Conservation (phyloP, 768 basidiomycete genomes). For the Lactarius sanguifluus region DNA sequence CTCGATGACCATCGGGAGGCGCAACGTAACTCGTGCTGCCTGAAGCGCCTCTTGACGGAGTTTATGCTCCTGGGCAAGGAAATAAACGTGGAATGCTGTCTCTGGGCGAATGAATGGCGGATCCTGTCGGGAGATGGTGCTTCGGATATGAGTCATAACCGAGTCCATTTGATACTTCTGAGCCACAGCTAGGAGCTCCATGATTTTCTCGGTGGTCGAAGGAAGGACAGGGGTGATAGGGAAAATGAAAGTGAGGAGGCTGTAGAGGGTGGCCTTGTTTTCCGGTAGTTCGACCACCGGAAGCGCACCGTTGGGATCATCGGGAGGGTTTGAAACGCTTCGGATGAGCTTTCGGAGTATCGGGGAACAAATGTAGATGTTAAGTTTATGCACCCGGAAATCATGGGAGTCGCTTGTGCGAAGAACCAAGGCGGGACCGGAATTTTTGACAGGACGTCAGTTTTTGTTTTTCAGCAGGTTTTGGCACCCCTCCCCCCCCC, state of each 20-base stretch:
- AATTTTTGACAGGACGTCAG: no score
- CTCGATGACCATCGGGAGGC: background rate
- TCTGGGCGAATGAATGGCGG: no score
- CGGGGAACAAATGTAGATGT: slow-evolving; percentile 44
- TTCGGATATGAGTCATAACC: no score
- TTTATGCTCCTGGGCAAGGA: no score
- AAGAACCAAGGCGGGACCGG: no score
- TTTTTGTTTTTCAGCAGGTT: no score
- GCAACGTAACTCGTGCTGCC: background rate
- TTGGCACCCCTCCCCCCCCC: no score
- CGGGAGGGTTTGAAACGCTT: background rate
- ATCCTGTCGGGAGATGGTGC: no score
- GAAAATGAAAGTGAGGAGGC: background rate
- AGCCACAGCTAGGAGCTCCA: no score
- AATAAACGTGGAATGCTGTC: no score
- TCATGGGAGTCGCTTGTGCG: background rate
- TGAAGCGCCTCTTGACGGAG: background rate
- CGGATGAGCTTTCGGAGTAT: slow-evolving; percentile 34
- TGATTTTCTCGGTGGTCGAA: no score
- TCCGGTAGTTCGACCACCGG: background rate
- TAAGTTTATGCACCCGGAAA: slow-evolving; percentile 29
- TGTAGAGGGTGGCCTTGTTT: background rate
- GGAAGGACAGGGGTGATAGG: background rate
- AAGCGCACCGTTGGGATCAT: background rate
- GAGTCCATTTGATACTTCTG: no score